Evolutionary conservation across 2,329 filamentous ascomycete species (phyloP).

Genomic region (Aspergillus tanneri): DNA sequence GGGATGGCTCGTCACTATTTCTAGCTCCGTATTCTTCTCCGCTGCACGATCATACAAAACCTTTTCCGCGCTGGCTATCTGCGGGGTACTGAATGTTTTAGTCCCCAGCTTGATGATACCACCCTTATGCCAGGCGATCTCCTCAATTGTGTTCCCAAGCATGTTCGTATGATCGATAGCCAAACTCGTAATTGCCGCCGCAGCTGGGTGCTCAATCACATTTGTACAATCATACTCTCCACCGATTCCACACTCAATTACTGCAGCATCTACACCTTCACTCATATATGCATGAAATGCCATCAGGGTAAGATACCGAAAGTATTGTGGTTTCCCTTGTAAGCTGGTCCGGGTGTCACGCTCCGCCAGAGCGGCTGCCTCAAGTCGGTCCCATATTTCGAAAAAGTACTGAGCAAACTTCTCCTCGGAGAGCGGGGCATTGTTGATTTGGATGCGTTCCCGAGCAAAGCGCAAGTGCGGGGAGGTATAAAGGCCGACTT

Average conservation of each 20-base stretch:
- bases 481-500: constrained; percentile 78
- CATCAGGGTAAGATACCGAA: constrained; percentile 85
- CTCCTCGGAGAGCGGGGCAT: constrained; percentile 64
- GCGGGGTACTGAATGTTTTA: constrained; percentile 62
- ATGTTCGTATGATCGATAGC: constrained; percentile 83
- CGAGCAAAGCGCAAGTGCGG: constrained; percentile 81
- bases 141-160: constrained; percentile 73
- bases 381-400: constrained; percentile 73
- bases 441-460: constrained; percentile 80
- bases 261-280: constrained; percentile 72
- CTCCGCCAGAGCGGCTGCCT: constrained; percentile 52
- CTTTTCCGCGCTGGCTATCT: constrained; percentile 54
- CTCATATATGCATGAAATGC: constrained; percentile 79
- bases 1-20: constrained; percentile 52
- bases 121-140: constrained; percentile 90
- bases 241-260: constrained; percentile 92
- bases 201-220: constrained; percentile 68
- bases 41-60: constrained; percentile 58
- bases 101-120: constrained; percentile 75
- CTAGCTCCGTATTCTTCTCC: constrained; percentile 50
- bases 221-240: constrained; percentile 94
- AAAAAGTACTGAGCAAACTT: constrained; percentile 78
- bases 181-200: constrained; percentile 72
- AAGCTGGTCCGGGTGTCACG: constrained; percentile 53
- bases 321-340: constrained; percentile 79